Conservation (phyloP, 352 stramenopile species). For the Salisapilia sapeloensis region DNA sequence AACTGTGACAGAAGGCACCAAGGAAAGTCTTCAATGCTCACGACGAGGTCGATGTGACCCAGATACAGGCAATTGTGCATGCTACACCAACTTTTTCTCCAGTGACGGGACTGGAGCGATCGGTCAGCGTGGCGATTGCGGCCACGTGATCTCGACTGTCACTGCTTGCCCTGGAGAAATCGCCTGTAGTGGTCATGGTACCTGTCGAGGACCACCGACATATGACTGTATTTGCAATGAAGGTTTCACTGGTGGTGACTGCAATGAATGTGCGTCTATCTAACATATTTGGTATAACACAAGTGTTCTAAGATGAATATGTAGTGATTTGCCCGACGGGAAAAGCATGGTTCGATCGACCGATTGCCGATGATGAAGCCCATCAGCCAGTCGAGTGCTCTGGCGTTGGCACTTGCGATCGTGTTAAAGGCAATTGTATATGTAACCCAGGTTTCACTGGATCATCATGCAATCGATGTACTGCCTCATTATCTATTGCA, state of each 20-base stretch:
- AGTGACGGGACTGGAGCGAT: constrained; percentile 63
- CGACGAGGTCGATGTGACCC: constrained; percentile 74
- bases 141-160: constrained; percentile 42
- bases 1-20: constrained; percentile 67
- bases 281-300: not conserved
- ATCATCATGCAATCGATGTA: constrained; percentile 49
- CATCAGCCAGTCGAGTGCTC: constrained; percentile 52
- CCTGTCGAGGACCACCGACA: constrained; percentile 45
- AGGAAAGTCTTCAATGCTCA: constrained; percentile 78
- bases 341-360: constrained; percentile 52
- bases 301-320: not conserved
- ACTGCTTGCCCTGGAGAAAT: constrained; percentile 53
- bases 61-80: constrained; percentile 53
- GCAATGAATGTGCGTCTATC: constrained; percentile 19
- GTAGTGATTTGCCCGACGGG: constrained; percentile 29
- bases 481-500: constrained; percentile 1
- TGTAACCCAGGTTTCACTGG: constrained; percentile 48
- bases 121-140: constrained; percentile 84
- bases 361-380: constrained; percentile 20
- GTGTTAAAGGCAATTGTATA: constrained; percentile 46
- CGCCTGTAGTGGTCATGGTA: constrained; percentile 54
- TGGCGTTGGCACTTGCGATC: constrained; percentile 48
- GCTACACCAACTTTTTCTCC: constrained; percentile 75
- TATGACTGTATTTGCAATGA: constrained; percentile 72
- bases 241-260: constrained; percentile 55